phyloP scores from a whole-genome alignment of 2,329 filamentous ascomycete genomes.

The Ceratocystis diversiconidia region DNA sequence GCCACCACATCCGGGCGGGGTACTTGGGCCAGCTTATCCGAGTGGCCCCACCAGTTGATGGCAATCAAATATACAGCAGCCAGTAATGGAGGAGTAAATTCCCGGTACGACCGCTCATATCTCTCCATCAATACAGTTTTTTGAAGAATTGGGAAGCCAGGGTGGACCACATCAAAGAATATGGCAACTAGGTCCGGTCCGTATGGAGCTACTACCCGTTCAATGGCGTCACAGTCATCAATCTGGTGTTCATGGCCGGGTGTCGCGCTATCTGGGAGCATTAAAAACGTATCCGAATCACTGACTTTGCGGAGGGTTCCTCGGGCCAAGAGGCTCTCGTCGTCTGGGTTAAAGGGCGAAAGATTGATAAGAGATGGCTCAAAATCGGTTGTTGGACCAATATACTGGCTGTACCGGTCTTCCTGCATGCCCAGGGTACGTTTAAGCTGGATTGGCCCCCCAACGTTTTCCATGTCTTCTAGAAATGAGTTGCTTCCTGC shows the following conservation, averaged over 20 bases:
- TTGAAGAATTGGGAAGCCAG: conserved; percentile 68
- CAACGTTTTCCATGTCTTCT: conserved; percentile 58
- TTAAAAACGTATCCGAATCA: conserved; percentile 63
- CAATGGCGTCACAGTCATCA: conserved; percentile 56
- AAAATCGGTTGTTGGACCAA: conserved; percentile 70
- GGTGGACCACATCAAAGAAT: conserved; percentile 70
- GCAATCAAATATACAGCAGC: conserved; percentile 75
- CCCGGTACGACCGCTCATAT: conserved; percentile 55
- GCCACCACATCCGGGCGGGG: conserved; percentile 58
- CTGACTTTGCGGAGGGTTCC: conserved; percentile 62
- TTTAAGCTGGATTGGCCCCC: conserved; percentile 50
- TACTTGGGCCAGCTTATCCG: conserved; percentile 47
- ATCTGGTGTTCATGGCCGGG: conserved; percentile 56
- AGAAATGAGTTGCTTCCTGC: conserved; percentile 48
- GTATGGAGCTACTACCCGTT: conserved; percentile 60
- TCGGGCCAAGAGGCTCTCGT: conserved; percentile 60
- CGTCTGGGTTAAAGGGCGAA: conserved; percentile 64
- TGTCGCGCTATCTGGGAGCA: conserved; percentile 60
- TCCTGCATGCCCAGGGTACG: conserved; percentile 61
- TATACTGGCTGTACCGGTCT: conserved; percentile 69
- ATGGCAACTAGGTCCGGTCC: conserved; percentile 64
- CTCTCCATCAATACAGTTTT: conserved; percentile 68
- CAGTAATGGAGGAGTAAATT: conserved; percentile 62
- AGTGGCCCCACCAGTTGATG: conserved; percentile 76
- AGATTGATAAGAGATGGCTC: conserved; percentile 72